Base-by-base conservation (phyloP, 2,329 filamentous ascomycete species). In the Pleurostoma richardsiae region DNA sequence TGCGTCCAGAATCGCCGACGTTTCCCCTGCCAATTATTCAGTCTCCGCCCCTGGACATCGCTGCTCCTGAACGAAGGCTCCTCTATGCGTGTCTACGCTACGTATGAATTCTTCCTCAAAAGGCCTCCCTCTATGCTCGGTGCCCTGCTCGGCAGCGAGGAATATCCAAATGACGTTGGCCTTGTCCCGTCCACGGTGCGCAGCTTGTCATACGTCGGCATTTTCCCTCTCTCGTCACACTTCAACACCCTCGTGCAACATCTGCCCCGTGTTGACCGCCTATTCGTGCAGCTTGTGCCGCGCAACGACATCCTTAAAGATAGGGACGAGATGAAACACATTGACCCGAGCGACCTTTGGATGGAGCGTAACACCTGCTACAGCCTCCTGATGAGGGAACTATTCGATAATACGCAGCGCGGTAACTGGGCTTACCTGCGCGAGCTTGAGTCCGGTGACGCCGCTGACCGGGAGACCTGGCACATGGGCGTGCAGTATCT, bases 11-110 rank as follows among this genome's bases (percentile, higher is more conserved):
- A 41, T 6, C 51, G 26, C 36, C 48, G 44, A 5, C 44, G 54
- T 26, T 52, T 57, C 1, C 57, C 62, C 2, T 67, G 62, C 52
- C 60, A 59, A 8, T 64, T 89, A 1, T 74, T 88, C 40, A 72
- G 73, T 29, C 67, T 77, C n/a, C 74, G 78, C 1, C 76, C 77
- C 2, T 91, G 88, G 87, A 74, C 72, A 0, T 74, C 77, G 19
- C 56, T 90, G 1, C 68, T 78, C 2, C 77, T 90, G 52, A 91
- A 91, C 59, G 87, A 92, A 66, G 85, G 86, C 6, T 88, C 85
- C 0, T 88, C 82, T 4, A 75, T 86, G n/a, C 75, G 76, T 48
- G 84, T 81, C 5, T 91, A 88, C 65, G 76, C 77, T 41, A 82
- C 79, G 4, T 86, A 88, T 60, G 83, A 89, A 56, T 89, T 84